Evolutionary conservation across 2,329 filamentous ascomycete species (phyloP).

Genomic region (Ophiognomonia clavigignenti-juglandacearum): DNA sequence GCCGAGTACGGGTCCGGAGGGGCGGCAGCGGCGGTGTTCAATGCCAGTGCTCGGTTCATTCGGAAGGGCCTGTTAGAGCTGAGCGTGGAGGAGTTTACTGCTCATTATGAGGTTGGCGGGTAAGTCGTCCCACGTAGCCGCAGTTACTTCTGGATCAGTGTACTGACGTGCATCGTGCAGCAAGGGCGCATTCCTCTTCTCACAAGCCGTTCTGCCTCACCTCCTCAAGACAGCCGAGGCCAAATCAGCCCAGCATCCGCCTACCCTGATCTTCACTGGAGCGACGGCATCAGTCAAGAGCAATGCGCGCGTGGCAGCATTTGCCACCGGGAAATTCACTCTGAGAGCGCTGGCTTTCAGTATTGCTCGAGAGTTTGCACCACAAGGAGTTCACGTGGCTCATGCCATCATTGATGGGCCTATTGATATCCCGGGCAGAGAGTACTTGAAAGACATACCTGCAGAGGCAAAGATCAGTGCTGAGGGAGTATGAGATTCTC

Average conservation of each 20-base stretch:
- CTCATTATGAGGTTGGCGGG: background rate
- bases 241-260: background rate
- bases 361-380: slow-evolving; percentile 64
- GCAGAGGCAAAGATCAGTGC: slow-evolving; percentile 64
- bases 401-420: slow-evolving; percentile 81
- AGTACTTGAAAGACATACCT: slow-evolving; percentile 35
- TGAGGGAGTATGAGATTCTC: slow-evolving; percentile 58
- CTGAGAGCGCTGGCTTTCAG: background rate
- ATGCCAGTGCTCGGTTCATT: background rate
- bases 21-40: background rate
- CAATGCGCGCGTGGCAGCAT: background rate
- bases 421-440: slow-evolving; percentile 67
- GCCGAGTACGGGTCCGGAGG: background rate
- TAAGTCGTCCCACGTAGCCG: background rate
- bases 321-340: background rate
- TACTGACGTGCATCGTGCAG: background rate
- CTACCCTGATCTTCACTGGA: background rate
- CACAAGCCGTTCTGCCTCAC: background rate
- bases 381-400: slow-evolving; percentile 76
- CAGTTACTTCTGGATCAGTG: background rate
- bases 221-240: background rate
- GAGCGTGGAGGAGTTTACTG: background rate
- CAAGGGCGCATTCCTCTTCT: background rate
- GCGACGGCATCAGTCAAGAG: background rate
- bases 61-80: background rate